These are phyloP conservation scores for Dysphania ambrosioides DNA, from an alignment of 148 eudicot genomes.

Conservation along the genomic window DNA sequence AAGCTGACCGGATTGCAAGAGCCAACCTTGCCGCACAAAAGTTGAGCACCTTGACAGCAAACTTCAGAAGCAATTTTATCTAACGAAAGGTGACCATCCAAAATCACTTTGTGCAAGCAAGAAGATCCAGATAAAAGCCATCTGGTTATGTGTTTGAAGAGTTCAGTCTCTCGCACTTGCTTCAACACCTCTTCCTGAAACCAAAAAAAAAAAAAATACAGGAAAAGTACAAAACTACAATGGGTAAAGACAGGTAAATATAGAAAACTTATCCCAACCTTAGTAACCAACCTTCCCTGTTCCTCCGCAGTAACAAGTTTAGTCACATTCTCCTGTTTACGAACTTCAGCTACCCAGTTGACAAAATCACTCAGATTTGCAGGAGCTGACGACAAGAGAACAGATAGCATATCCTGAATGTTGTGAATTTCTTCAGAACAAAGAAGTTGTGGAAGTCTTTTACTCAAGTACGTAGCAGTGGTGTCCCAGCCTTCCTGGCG, in stretches of 20 bases:
- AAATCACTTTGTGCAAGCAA: constrained; percentile 12
- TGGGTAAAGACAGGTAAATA: not conserved
- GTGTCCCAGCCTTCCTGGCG: constrained; percentile 35
- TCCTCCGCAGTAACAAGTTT: constrained; percentile 37
- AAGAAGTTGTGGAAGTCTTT: constrained; percentile 35
- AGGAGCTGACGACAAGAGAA: constrained; percentile 36
- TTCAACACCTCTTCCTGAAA: constrained; percentile 45
- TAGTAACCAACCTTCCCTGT: constrained; percentile 29
- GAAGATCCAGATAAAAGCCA: constrained; percentile 30
- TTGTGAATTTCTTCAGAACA: constrained; percentile 29
- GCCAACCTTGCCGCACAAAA: constrained; percentile 28
- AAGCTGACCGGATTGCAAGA: constrained; percentile 21
- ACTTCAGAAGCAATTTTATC: constrained; percentile 30
- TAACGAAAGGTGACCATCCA: constrained; percentile 26
- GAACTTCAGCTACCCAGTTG: constrained; percentile 50
- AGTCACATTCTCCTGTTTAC: constrained; percentile 29
- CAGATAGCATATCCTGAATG: constrained; percentile 34
- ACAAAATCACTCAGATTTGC: constrained; percentile 29
- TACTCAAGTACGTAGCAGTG: constrained; percentile 34
- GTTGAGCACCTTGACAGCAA: constrained; percentile 46
- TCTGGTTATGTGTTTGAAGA: constrained; percentile 28
- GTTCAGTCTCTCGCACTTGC: constrained; percentile 44
- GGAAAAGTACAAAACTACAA: not conserved
- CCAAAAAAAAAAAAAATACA: not conserved
- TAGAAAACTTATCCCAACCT: constrained; percentile 23